These are phyloP conservation scores for Phytophthora syringae DNA, from an alignment of 352 stramenopile species.

Conservation along the genomic window DNA sequence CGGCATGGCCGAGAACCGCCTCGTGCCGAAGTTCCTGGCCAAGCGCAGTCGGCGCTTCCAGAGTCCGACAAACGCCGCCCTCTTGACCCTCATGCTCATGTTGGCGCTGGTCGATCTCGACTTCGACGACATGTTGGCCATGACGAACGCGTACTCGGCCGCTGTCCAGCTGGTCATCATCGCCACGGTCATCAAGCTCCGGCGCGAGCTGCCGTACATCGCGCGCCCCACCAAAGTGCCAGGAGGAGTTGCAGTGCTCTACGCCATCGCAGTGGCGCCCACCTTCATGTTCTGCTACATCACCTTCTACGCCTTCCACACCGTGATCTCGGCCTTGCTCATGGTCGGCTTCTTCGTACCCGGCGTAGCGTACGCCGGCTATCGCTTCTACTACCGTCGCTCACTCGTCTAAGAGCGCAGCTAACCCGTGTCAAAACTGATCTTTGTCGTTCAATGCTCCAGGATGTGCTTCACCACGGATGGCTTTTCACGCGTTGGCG, in stretches of 20 bases:
- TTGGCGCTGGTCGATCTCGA: slow-evolving; percentile 56
- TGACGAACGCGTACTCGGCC: slow-evolving; percentile 93
- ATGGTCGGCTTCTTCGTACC: slow-evolving; percentile 46
- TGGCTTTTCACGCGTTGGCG: slow-evolving; percentile 22
- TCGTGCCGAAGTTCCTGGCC: slow-evolving; percentile 83
- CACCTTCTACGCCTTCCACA: slow-evolving; percentile 50
- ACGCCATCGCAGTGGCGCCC: slow-evolving; percentile 42
- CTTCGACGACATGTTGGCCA: slow-evolving; percentile 77
- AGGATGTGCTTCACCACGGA: slow-evolving; percentile 19
- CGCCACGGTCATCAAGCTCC: slow-evolving; percentile 87
- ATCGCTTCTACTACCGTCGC: slow-evolving; percentile 34
- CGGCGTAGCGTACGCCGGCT: slow-evolving; percentile 36
- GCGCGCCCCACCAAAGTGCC: slow-evolving; percentile 64
- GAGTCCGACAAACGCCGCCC: slow-evolving; percentile 42
- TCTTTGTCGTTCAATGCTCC: no score
- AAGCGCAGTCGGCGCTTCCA: slow-evolving; percentile 47
- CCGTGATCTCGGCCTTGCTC: slow-evolving; percentile 33
- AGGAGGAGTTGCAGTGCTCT: slow-evolving; percentile 46
- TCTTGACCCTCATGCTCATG: slow-evolving; percentile 44
- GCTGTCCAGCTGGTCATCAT: slow-evolving; percentile 91
- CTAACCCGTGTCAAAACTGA: slow-evolving; percentile 1
- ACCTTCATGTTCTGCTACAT: slow-evolving; percentile 58
- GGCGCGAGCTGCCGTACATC: slow-evolving; percentile 74
- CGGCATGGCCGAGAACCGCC: slow-evolving; percentile 78
- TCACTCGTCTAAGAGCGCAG: slow-evolving; percentile 23